Evolutionary conservation across 2,329 filamentous ascomycete species (phyloP).

Genomic region (Fusarium sp.): DNA sequence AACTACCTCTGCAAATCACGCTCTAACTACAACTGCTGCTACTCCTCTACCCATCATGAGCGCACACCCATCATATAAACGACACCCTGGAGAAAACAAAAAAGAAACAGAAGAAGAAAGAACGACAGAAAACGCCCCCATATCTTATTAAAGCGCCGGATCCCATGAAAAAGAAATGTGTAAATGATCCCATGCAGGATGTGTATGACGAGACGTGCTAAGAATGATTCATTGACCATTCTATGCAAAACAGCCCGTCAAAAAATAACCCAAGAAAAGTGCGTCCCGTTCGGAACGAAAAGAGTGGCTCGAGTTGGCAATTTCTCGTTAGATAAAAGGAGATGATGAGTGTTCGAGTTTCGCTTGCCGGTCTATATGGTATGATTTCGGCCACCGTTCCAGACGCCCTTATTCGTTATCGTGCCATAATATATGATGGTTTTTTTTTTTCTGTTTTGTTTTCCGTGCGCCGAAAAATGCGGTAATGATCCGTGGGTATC

Average conservation of each 20-base stretch:
- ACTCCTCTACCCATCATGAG: slow-evolving; percentile 37
- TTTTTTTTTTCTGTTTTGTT: slow-evolving; percentile 42
- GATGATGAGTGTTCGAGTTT: slow-evolving; percentile 35
- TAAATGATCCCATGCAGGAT: slow-evolving; percentile 15
- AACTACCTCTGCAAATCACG: slow-evolving; percentile 39
- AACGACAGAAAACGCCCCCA: slow-evolving; percentile 37
- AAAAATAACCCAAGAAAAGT: slow-evolving; percentile 36
- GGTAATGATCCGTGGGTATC: slow-evolving; percentile 47
- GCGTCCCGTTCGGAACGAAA: slow-evolving; percentile 14
- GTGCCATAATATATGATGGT: slow-evolving; percentile 41
- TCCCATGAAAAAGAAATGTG: slow-evolving; percentile 41
- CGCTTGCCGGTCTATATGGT: slow-evolving; percentile 51
- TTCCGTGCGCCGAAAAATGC: slow-evolving; percentile 50
- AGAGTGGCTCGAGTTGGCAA: slow-evolving; percentile 35
- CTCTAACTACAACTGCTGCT: slow-evolving; percentile 3
- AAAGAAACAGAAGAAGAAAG: slow-evolving; percentile 14
- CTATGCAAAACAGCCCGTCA: slow-evolving; percentile 23
- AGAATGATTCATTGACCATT: slow-evolving; percentile 4
- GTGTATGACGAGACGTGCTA: slow-evolving; percentile 6
- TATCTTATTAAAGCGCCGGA: slow-evolving; percentile 46
- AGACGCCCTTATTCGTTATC: slow-evolving; percentile 43
- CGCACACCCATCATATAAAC: slow-evolving; percentile 31
- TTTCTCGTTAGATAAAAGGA: slow-evolving; percentile 32
- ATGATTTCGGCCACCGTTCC: slow-evolving; percentile 39
- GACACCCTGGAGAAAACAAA: slow-evolving; percentile 23